Percentiles rank a stretch among this genome's conserved stretches.
phyloP scores from a whole-genome alignment of 129 eudicot genomes.

The Helianthus annuus region DNA sequence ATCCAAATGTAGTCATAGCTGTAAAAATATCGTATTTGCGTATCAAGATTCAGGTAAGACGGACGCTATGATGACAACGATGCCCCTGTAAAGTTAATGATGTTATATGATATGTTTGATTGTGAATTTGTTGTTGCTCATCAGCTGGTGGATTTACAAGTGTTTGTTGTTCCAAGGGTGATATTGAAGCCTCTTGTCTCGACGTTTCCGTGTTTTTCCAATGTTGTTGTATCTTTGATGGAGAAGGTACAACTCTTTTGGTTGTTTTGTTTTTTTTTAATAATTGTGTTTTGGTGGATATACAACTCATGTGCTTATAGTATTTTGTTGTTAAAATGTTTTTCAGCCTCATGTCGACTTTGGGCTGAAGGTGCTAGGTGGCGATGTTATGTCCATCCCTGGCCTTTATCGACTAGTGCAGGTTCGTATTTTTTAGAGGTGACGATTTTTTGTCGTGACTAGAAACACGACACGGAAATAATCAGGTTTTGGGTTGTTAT shows the following conservation, averaged over 20 bases:
- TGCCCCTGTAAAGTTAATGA: conserved; percentile 7
- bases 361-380: conserved; percentile 78
- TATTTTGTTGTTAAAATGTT: neutral
- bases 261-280: neutral
- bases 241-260: conserved; percentile 58
- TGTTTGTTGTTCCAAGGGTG: conserved; percentile 64
- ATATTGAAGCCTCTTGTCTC: conserved; percentile 83
- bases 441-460: neutral
- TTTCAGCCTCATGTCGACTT: conserved; percentile 85
- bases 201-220: conserved; percentile 75
- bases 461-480: neutral
- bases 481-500: neutral
- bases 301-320: neutral
- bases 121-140: conserved; percentile 15
- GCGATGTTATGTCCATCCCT: conserved; percentile 89
- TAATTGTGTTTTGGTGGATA: neutral
- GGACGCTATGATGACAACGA: conserved; percentile 1
- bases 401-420: conserved; percentile 74
- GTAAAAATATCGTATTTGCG: conserved; percentile 41
- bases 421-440: conserved; percentile 35
- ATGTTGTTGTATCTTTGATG: conserved; percentile 66
- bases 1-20: conserved; percentile 65
- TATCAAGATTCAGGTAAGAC: conserved; percentile 69
- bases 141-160: conserved; percentile 88
- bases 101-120: conserved; percentile 6